Base-by-base conservation (phyloP, 192 early-diverging fungal genomes). In the Rhizoclosmatium sp. region DNA sequence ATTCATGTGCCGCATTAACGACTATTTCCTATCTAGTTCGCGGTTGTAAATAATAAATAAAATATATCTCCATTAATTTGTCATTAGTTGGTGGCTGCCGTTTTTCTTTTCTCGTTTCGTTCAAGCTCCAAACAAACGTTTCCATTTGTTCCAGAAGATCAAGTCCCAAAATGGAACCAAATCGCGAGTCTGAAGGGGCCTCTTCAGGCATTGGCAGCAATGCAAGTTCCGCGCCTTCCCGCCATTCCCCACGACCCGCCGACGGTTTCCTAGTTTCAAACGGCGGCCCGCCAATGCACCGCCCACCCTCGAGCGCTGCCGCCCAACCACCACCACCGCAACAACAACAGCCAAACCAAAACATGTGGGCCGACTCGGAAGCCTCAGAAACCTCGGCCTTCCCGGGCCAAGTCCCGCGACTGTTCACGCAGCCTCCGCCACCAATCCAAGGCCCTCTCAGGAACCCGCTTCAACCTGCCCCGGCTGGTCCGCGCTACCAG, bases 1-100 rank as follows among this genome's bases (percentile, higher is more conserved):
- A 42, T 76, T 66, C 48, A 76, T 76, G 75, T 67, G 75, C n/a
- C 75, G 75, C 10, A n/a, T 76, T 14, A 56, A 76, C 49, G 75
- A 65, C 3, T 76, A 51, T 40, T 76, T 76, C 66, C 59, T 75
- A n/a, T 19, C 48, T 5, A 46, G 5, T 40, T 21, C n/a, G 21
- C 21, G 61, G 4, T 21, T 64, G 61, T 31, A 31, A 31, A 31
- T 31, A 31, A 31, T 31, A 31, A 31, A 31, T 31, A 31, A 31
- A 31, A 31, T 31, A 31, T 31, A 31, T 31, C 31, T 31, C 31
- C 31, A 31, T 31, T 31, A 31, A 31, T 31, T 31, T 31, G 31
- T 31, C 31, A 31, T 31, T 31, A 31, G 31, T 31, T 31, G 31
- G 31, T 31, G 31, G 31, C 31, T 31, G 31, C 31, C 31, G 31